Evolutionary conservation across 2,329 filamentous ascomycete genomes (phyloP).

Genomic region (Grosmannia penicillata): DNA sequence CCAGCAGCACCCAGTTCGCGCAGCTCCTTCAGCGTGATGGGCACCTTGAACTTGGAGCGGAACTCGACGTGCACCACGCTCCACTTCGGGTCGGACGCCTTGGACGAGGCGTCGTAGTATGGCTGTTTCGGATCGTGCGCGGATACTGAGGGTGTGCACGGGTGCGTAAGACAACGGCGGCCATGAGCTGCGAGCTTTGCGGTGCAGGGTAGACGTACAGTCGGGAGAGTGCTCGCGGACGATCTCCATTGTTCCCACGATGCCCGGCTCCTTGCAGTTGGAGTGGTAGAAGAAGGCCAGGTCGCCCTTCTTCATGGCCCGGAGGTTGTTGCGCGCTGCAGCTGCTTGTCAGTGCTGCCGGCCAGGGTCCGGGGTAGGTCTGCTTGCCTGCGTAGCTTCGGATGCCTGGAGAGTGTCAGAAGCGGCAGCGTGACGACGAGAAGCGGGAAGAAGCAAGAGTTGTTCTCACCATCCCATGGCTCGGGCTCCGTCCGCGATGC

Average conservation of each 20-base stretch:
- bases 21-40: slow-evolving; percentile 57
- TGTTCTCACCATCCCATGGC: slow-evolving; percentile 67
- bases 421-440: too few species aligned
- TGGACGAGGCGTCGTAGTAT: slow-evolving; percentile 73
- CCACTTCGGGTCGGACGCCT: slow-evolving; percentile 61
- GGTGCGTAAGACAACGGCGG: not conserved
- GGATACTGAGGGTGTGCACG: too few species aligned
- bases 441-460: not conserved
- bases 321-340: slow-evolving; percentile 71
- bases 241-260: slow-evolving; percentile 80
- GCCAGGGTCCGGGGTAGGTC: too few species aligned
- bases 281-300: slow-evolving; percentile 96
- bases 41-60: slow-evolving; percentile 61
- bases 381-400: slow-evolving; percentile 30
- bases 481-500: slow-evolving; percentile 59
- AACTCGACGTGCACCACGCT: slow-evolving; percentile 81
- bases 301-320: slow-evolving; percentile 82
- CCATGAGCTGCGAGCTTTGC: too few species aligned
- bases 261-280: slow-evolving; percentile 78
- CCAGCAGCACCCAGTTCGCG: slow-evolving; percentile 42
- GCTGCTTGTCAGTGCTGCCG: not conserved
- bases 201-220: slow-evolving; percentile 31
- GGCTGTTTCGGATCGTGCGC: slow-evolving; percentile 58
- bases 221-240: slow-evolving; percentile 74
- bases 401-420: slow-evolving; percentile 24